These are phyloP conservation scores for Theobroma cacao DNA, from an alignment of 345 rosid genomes.

Conservation along the genomic window DNA sequence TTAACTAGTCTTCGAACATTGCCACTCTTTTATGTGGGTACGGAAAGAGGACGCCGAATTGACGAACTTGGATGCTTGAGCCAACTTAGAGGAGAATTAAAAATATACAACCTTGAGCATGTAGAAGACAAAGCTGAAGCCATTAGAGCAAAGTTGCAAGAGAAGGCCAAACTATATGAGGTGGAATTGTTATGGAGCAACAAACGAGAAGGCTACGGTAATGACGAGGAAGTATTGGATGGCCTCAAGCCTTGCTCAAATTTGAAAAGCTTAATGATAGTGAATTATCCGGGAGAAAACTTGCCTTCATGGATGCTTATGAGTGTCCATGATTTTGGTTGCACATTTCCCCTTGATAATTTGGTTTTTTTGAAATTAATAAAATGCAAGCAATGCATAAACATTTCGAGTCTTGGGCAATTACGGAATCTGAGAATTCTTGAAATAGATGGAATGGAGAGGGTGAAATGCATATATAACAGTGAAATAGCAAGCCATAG, in stretches of 20 bases:
- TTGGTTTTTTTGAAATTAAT: neutral
- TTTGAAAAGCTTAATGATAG: slow-evolving; percentile 5
- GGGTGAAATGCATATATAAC: neutral
- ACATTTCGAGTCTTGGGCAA: neutral
- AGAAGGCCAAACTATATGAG: neutral
- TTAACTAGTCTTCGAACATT: slow-evolving; percentile 2
- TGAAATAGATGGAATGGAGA: too few species aligned
- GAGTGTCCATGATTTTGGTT: neutral
- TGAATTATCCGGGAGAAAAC: neutral
- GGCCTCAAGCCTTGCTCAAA: neutral
- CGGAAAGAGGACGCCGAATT: neutral
- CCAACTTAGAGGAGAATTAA: neutral
- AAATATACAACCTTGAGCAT: neutral
- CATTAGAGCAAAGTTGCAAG: slow-evolving; percentile 1
- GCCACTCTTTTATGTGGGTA: neutral
- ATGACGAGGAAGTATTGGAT: slow-evolving; percentile 22
- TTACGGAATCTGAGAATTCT: too few species aligned
- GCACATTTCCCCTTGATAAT: too few species aligned
- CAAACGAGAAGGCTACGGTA: neutral
- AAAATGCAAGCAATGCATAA: neutral
- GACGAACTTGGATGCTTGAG: neutral
- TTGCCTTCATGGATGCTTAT: neutral
- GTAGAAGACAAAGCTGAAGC: slow-evolving; percentile 10
- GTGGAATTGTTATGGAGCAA: too few species aligned
- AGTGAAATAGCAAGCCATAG: too few species aligned